Conservation (phyloP, 495 filamentous ascomycete species). For the Aspergillus campestris region DNA sequence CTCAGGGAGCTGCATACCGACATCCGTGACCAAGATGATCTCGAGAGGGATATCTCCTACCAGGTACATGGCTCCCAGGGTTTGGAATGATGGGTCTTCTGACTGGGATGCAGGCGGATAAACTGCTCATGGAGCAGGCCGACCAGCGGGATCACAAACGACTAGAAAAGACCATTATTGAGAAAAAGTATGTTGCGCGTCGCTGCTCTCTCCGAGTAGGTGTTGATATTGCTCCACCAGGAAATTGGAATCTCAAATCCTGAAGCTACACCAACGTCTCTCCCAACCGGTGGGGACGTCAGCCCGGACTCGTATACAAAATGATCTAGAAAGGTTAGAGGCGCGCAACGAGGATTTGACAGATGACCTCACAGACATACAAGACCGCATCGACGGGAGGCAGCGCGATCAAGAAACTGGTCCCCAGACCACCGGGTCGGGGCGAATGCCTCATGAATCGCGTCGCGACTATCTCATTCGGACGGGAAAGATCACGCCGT, state of each 20-base stretch:
- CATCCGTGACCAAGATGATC: conserved; percentile 76
- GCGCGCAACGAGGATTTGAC: conserved; percentile 50
- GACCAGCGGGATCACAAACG: conserved; percentile 82
- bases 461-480: conserved; percentile 84
- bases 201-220: background rate
- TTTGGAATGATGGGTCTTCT: background rate
- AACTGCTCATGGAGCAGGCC: conserved; percentile 68
- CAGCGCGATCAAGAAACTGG: conserved; percentile 42
- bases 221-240: conserved; percentile 18
- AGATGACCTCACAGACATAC: conserved; percentile 68
- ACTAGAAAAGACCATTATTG: conserved; percentile 62
- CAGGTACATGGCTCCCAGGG: conserved; percentile 26
- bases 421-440: conserved; percentile 35
- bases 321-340: conserved; percentile 56
- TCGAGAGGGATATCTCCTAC: conserved; percentile 63
- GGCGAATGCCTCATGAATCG: conserved; percentile 65
- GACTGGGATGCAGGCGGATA: conserved; percentile 52
- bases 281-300: conserved; percentile 38
- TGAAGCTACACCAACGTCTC: conserved; percentile 41
- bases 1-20: conserved; percentile 60
- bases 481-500: conserved; percentile 95
- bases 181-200: conserved; percentile 41
- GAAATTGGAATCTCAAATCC: conserved; percentile 40
- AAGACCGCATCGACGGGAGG: conserved; percentile 66
- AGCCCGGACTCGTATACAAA: conserved; percentile 42